Evolutionary conservation across 2,329 filamentous ascomycete genomes (phyloP).

Genomic region (Pseudogymnoascus sp.): DNA sequence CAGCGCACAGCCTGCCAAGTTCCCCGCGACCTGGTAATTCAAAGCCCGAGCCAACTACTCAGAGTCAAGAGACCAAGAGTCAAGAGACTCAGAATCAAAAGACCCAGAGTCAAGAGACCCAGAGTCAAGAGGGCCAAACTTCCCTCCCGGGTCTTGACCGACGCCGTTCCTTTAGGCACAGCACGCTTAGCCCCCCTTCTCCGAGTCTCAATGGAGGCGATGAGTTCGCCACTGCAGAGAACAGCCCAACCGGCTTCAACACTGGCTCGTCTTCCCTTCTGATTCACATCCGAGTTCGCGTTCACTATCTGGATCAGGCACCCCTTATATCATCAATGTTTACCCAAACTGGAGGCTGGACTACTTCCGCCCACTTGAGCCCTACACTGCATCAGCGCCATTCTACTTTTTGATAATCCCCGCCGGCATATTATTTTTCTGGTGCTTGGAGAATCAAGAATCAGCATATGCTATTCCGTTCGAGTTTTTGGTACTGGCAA

Average conservation of each 20-base stretch:
- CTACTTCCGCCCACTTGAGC: background rate
- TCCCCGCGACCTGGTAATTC: background rate
- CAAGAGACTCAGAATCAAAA: background rate
- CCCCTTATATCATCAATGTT: too few species aligned
- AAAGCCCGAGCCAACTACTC: background rate
- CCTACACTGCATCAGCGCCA: background rate
- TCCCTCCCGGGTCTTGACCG: background rate
- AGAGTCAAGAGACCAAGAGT: background rate
- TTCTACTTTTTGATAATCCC: background rate
- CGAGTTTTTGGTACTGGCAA: background rate
- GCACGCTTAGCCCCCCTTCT: background rate
- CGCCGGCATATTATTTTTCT: background rate
- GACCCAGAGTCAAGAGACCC: background rate
- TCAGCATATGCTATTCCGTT: background rate
- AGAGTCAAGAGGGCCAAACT: background rate
- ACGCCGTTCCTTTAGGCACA: background rate
- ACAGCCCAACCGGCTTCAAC: background rate
- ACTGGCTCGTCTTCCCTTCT: background rate
- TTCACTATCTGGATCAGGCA: background rate
- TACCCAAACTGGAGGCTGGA: background rate
- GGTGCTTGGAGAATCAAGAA: background rate
- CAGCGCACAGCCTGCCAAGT: background rate
- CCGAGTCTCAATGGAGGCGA: background rate
- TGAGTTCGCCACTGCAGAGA: background rate
- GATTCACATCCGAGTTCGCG: background rate